Evolutionary conservation across 2,329 filamentous ascomycete species (phyloP).

Genomic region (Cladosporium cucumerinum): DNA sequence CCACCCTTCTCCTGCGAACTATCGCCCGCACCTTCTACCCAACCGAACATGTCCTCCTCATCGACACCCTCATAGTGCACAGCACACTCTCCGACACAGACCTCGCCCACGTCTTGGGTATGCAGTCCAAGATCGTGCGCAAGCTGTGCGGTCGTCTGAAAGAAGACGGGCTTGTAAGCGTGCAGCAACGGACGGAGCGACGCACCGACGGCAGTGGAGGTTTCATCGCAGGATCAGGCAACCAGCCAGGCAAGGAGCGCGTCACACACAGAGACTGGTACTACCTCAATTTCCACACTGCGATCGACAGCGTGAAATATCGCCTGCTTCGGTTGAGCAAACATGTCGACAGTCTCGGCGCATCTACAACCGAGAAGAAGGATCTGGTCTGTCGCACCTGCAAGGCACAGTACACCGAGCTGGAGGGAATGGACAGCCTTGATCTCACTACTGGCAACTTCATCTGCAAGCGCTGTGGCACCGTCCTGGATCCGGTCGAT

Average conservation of each 20-base stretch:
- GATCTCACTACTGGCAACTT: conserved; percentile 59
- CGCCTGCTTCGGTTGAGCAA: conserved; percentile 84
- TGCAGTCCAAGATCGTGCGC: conserved; percentile 88
- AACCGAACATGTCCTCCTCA: conserved; percentile 75
- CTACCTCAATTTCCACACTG: conserved; percentile 91
- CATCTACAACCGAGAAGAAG: conserved; percentile 77
- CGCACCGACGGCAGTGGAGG: conserved; percentile 32
- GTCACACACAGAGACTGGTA: conserved; percentile 72
- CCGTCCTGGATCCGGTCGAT: conserved; percentile 58
- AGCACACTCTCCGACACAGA: conserved; percentile 79
- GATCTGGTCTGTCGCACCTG: conserved; percentile 84
- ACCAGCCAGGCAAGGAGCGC: conserved; percentile 33
- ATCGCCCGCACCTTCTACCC: conserved; percentile 84
- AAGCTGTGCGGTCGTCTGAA: conserved; percentile 81
- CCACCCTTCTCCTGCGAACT: conserved; percentile 78
- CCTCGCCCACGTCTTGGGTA: conserved; percentile 78
- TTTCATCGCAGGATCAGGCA: conserved; percentile 20
- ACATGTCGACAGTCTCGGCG: conserved; percentile 78
- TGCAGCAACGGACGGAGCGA: conserved; percentile 56
- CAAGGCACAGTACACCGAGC: conserved; percentile 78
- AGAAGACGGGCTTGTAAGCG: conserved; percentile 79
- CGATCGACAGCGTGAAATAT: conserved; percentile 96
- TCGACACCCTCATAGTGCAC: conserved; percentile 76
- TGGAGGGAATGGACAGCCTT: conserved; percentile 80
- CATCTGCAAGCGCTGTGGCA: conserved; percentile 74